Percentiles rank a stretch among this genome's conserved stretches.
Conservation (phyloP, 129 eudicot species). For the Flaveria linearis region DNA sequence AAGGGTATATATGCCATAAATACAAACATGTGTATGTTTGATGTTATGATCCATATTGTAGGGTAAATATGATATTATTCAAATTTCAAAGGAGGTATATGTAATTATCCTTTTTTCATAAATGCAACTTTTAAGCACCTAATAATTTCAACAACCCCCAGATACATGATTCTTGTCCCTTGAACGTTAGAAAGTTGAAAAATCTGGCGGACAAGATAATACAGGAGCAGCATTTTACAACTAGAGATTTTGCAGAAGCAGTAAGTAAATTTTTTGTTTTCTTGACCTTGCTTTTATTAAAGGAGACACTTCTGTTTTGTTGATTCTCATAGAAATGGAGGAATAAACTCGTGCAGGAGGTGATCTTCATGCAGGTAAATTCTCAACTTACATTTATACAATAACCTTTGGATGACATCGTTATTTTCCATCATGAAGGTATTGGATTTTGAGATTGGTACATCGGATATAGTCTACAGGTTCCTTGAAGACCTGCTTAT, state of each 20-base stretch:
- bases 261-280: slow-evolving; percentile 42
- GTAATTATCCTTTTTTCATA: not conserved
- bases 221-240: slow-evolving; percentile 72
- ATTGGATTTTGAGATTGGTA: slow-evolving; percentile 74
- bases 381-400: not conserved
- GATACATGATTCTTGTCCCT: slow-evolving; percentile 67
- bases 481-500: slow-evolving; percentile 60
- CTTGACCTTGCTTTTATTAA: not conserved
- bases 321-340: slow-evolving; percentile 29
- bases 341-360: slow-evolving; percentile 57
- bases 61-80: not conserved
- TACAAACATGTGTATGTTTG: not conserved
- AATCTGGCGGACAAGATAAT: slow-evolving; percentile 51
- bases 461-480: slow-evolving; percentile 51
- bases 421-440: slow-evolving; percentile 39
- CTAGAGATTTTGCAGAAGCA: slow-evolving; percentile 67
- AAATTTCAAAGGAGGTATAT: not conserved
- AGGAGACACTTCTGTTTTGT: not conserved
- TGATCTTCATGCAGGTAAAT: slow-evolving; percentile 68
- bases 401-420: slow-evolving; percentile 20
- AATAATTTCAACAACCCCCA: slow-evolving; percentile 27
- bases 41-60: not conserved
- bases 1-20: not conserved
- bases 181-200: slow-evolving; percentile 60
- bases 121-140: not conserved